phyloP scores from a whole-genome alignment of 345 rosid species.

The Brassica nigra region DNA sequence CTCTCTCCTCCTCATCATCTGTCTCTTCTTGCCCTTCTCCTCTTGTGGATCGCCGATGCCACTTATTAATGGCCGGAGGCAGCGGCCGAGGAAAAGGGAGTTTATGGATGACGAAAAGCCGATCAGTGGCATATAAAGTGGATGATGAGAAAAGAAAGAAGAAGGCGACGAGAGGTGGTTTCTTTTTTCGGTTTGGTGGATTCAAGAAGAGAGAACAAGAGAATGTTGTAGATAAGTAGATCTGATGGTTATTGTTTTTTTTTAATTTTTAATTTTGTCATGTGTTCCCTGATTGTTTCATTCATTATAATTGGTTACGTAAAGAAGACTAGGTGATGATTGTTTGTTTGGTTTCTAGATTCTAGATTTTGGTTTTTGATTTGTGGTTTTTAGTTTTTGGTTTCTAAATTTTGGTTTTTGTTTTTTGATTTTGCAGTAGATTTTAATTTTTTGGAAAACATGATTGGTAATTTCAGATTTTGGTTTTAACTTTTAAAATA shows the following conservation, averaged over 20 bases:
- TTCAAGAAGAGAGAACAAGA: conserved; percentile 24
- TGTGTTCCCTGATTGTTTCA: conserved; percentile 20
- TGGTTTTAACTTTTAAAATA: no score
- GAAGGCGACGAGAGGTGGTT: conserved; percentile 22
- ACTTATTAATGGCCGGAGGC: conserved; percentile 23
- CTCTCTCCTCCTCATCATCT: conserved; percentile 34
- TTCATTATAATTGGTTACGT: conserved; percentile 2
- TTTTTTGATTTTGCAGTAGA: no score
- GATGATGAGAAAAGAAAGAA: conserved; percentile 28
- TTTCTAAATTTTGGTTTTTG: no score
- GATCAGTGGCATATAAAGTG: conserved; percentile 34
- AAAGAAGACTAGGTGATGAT: not conserved
- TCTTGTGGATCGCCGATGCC: conserved; percentile 4
- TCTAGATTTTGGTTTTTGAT: no score
- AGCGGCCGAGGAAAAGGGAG: conserved; percentile 20
- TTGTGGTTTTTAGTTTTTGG: no score
- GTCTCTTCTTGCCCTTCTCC: conserved; percentile 45
- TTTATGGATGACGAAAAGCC: conserved; percentile 38
- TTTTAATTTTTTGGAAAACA: no score
- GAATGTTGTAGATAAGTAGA: conserved; percentile 24
- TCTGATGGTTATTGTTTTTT: conserved; percentile 10
- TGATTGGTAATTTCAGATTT: no score
- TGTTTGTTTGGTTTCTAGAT: no score
- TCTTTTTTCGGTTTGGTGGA: conserved; percentile 33
- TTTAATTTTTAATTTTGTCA: not conserved